Base-by-base conservation (phyloP, 352 stramenopile genomes). In the Nothophytophthora sp. region DNA sequence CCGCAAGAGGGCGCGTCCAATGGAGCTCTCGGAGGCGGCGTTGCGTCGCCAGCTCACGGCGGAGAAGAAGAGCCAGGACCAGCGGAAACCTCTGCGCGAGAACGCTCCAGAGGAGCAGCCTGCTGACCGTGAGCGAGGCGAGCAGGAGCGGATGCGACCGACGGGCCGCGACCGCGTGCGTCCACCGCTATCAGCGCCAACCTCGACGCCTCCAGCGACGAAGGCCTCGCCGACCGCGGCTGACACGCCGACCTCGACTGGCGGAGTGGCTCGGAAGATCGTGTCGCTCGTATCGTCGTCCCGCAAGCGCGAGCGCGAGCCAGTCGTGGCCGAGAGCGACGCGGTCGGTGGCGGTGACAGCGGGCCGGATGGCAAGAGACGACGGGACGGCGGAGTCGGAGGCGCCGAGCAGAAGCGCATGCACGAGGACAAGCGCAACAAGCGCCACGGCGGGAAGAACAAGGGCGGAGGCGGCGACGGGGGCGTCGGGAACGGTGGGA, bases 31-130 rank as follows among this genome's bases (percentile, higher is more conserved):
- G 2, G 83, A 94, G 47, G 79, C 81, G 27, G 68, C 69, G 24
- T 52, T 91, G 36, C 81, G 81, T 32, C 81, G 81, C 30, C 77
- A 88, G 20, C 63, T 94, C 22, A 88, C 76, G 2, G 83, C 88
- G 35, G 84, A 89, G 50, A 90, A 88, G 39, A 81, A 75, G 50
- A 66, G 44, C 7, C 59, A 83, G 38, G 75, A 78, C 2, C 38
- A 71, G 22, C 40, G n/a, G n/a, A n/a, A n/a, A n/a, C n/a, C n/a
- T n/a, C n/a, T n/a, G 10, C 33, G 32, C 32, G 19, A 28, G 34
- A 72, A 68, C 25, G 54, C 52, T 3, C 63, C 63, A 44, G 61
- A 70, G 32, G 60, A 56, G 29, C 58, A 65, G 45, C 34, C 39
- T 33, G 51, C 34, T n/a, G 27, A 30, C 27, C 27, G 27, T 11